Conservation (phyloP, 495 filamentous ascomycete genomes). For the Aspergillus taichungensis region DNA sequence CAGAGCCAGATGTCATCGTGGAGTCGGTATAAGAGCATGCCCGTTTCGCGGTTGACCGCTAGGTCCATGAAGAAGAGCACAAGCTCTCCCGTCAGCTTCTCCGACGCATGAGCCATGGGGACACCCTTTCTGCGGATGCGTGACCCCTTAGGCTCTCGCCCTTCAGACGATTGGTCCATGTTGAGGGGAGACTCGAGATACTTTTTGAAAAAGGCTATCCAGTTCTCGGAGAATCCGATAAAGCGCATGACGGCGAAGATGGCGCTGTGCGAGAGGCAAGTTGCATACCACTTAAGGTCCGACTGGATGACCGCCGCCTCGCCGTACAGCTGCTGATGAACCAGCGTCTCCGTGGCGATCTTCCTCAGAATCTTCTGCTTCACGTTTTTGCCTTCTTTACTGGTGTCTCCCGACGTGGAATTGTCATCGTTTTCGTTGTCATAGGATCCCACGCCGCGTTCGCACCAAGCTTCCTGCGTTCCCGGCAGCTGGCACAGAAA, state of each 20-base stretch:
- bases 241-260: constrained; percentile 40
- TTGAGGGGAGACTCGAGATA: constrained; percentile 49
- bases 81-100: constrained; percentile 43
- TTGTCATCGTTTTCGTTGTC: constrained; percentile 7
- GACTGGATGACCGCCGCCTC: constrained; percentile 47
- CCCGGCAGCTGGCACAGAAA: constrained; percentile 37
- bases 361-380: constrained; percentile 51
- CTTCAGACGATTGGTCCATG: constrained; percentile 25
- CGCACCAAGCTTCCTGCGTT: constrained; percentile 4
- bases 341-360: constrained; percentile 43
- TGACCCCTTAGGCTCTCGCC: constrained; percentile 14
- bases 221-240: constrained; percentile 43
- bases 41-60: constrained; percentile 44
- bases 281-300: constrained; percentile 42
- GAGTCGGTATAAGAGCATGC: constrained; percentile 43
- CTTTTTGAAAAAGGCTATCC: constrained; percentile 47
- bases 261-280: constrained; percentile 46
- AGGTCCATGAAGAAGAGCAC: constrained; percentile 53
- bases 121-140: constrained; percentile 41
- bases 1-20: constrained; percentile 57
- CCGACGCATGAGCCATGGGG: constrained; percentile 45
- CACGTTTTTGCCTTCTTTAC: constrained; percentile 23
- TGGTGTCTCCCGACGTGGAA: constrained; percentile 6
- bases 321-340: constrained; percentile 41
- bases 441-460: constrained; percentile 6